phyloP scores from a whole-genome alignment of 139 green algal species.

The Nannochloris sp. region DNA sequence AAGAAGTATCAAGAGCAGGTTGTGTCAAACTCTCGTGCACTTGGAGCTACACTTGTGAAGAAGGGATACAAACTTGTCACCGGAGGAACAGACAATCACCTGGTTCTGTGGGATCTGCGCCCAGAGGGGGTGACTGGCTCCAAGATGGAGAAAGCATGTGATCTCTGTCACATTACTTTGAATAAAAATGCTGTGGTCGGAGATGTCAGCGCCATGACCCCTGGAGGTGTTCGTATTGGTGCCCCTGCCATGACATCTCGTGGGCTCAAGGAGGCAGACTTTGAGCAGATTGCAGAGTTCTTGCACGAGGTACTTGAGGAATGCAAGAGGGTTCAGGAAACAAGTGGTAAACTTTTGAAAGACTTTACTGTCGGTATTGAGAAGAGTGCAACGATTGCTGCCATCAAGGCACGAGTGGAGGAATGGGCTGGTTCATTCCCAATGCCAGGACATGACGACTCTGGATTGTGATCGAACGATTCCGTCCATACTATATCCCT shows the following conservation, averaged over 20 bases:
- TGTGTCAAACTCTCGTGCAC: constrained; percentile 52
- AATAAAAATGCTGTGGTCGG: constrained; percentile 90
- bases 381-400: constrained; percentile 19
- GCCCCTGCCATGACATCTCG: constrained; percentile 76
- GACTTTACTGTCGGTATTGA: constrained; percentile 25
- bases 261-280: constrained; percentile 42
- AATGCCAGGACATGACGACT: constrained; percentile 53
- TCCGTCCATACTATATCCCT: background rate
- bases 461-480: constrained; percentile 6
- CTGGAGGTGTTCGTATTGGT: constrained; percentile 74
- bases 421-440: constrained; percentile 39
- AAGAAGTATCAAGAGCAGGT: constrained; percentile 56
- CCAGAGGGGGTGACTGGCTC: constrained; percentile 66
- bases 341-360: constrained; percentile 10
- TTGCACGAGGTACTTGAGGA: constrained; percentile 53
- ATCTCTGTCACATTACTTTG: constrained; percentile 79
- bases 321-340: constrained; percentile 68
- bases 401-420: constrained; percentile 36
- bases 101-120: constrained; percentile 81
- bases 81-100: constrained; percentile 78
- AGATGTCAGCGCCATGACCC: constrained; percentile 66
- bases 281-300: constrained; percentile 33
- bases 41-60: constrained; percentile 48
- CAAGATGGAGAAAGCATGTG: constrained; percentile 80
- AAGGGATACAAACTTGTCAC: constrained; percentile 76